These are phyloP conservation scores for Mucor sp. DNA, from an alignment of 371 early-diverging fungal genomes.

Conservation along the genomic window DNA sequence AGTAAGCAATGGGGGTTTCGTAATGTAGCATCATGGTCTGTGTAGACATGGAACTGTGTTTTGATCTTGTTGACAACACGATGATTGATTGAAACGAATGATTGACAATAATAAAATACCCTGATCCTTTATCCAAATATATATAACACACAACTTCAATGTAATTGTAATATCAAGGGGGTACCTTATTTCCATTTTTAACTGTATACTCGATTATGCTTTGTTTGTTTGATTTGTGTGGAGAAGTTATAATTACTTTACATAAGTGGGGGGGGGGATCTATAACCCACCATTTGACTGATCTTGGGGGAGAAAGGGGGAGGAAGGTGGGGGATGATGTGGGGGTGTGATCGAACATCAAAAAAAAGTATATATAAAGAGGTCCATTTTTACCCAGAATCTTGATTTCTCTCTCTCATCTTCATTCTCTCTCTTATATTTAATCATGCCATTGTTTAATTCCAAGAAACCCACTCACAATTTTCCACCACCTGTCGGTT, in stretches of 20 bases:
- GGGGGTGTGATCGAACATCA: not conserved
- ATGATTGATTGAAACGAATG: not conserved
- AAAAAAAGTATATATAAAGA: not conserved
- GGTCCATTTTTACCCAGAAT: not conserved
- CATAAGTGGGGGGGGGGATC: not conserved
- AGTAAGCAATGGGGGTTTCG: no score
- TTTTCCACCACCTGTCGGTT: not conserved
- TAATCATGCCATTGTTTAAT: not conserved
- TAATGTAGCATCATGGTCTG: not conserved
- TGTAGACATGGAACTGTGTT: not conserved
- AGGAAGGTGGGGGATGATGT: not conserved
- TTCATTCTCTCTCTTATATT: no score
- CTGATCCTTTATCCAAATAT: not conserved
- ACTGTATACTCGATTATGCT: not conserved
- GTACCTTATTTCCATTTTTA: no score
- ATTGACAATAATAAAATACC: not conserved
- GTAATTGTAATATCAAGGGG: no score
- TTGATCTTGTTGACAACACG: not conserved
- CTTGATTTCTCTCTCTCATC: no score
- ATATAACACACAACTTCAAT: no score
- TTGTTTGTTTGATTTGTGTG: not conserved
- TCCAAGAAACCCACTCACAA: not conserved
- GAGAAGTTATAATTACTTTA: not conserved
- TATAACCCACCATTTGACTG: not conserved
- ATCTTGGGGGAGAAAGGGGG: not conserved